Conservation (phyloP, 1,284 basidiomycete species). For the Pseudomicrostroma phylloplanum region DNA sequence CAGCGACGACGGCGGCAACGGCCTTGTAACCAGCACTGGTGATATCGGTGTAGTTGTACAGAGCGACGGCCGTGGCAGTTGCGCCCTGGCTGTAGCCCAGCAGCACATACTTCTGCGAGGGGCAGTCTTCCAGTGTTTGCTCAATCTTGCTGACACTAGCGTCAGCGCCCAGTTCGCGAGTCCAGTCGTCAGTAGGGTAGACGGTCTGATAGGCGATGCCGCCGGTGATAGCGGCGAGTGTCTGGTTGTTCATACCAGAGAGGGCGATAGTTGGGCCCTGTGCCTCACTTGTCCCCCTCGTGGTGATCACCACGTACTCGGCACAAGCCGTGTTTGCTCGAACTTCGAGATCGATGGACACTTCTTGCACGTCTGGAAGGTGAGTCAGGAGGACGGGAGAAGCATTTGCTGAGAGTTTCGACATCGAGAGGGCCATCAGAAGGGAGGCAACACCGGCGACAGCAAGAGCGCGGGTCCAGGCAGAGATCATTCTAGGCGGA, state of each 20-base stretch:
- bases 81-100: conserved; percentile 41
- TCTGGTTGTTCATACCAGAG: conserved; percentile 25
- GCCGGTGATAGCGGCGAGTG: conserved; percentile 18
- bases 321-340: neutral
- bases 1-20: conserved; percentile 46
- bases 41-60: conserved; percentile 18
- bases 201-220: conserved; percentile 43
- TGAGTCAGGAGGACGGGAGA: no score
- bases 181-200: conserved; percentile 32
- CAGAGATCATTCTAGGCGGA: no score
- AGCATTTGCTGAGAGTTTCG: no score
- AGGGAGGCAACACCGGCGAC: no score
- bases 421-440: no score
- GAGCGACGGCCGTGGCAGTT: conserved; percentile 37
- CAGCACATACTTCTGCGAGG: conserved; percentile 25
- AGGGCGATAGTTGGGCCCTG: conserved; percentile 39
- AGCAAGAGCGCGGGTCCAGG: no score
- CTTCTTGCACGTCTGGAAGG: no score
- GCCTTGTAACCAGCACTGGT: conserved; percentile 28
- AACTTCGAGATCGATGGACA: no score
- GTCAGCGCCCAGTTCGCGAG: conserved; percentile 1
- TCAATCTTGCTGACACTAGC: conserved; percentile 19
- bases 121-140: conserved; percentile 13
- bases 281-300: conserved; percentile 44
- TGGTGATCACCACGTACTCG: conserved; percentile 35